Conservation (phyloP, 768 basidiomycete genomes). For the Suillus lakei region DNA sequence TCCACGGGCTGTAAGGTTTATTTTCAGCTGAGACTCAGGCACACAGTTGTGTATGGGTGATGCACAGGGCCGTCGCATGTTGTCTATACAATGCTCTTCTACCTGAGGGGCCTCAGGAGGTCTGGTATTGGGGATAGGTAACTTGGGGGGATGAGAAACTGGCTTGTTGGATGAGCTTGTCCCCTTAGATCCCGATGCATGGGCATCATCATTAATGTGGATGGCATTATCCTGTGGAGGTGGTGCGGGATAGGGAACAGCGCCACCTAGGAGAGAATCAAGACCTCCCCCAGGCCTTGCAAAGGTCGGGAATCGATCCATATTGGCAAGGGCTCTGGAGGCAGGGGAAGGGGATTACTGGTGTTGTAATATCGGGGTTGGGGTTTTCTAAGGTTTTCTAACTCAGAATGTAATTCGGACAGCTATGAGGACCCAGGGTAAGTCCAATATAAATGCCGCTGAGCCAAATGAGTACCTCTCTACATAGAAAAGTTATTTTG, state of each 20-base stretch:
- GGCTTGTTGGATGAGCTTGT: constrained; percentile 18
- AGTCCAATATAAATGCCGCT: constrained; percentile 8
- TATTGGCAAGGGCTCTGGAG: constrained; percentile 58
- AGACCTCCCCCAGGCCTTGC: constrained; percentile 35
- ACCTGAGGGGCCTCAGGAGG: constrained; percentile 24
- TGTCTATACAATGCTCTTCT: constrained; percentile 27
- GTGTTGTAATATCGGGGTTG: constrained; percentile 35
- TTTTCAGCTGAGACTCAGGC: constrained; percentile 13
- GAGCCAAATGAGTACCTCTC: constrained; percentile 9
- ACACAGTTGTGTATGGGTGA: constrained; percentile 18
- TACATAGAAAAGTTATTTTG: constrained; percentile 2
- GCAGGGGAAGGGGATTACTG: constrained; percentile 57
- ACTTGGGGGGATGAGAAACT: constrained; percentile 20
- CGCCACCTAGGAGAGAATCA: constrained; percentile 24
- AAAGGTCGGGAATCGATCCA: constrained; percentile 49
- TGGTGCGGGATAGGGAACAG: constrained; percentile 33
- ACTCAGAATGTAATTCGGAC: constrained; percentile 39
- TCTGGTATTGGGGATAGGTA: constrained; percentile 25
- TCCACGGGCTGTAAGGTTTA: constrained; percentile 15
- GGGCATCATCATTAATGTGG: constrained; percentile 19
- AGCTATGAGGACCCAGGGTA: constrained; percentile 31
- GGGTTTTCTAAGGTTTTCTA: constrained; percentile 41
- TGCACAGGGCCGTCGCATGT: constrained; percentile 17
- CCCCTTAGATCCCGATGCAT: constrained; percentile 9
- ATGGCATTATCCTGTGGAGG: constrained; percentile 22